Evolutionary conservation across 2,329 filamentous ascomycete species (phyloP).

Genomic region (Trichoderma sp.): DNA sequence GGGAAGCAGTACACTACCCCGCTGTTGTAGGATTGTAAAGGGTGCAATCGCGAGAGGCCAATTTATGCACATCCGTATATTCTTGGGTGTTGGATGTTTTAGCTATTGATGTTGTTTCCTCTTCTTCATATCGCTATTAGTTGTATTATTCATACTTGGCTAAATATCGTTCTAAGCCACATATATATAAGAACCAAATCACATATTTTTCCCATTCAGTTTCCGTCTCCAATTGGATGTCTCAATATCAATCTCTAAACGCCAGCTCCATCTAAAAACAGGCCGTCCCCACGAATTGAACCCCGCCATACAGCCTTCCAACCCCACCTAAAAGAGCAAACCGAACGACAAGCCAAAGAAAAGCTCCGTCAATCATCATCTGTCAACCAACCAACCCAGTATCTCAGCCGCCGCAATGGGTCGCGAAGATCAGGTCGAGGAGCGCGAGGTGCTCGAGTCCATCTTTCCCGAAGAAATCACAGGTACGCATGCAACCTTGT

Average conservation of each 20-base stretch:
- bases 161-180: neutral
- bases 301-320: slow-evolving; percentile 34
- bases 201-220: neutral
- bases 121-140: neutral
- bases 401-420: slow-evolving; percentile 50
- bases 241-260: neutral
- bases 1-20: slow-evolving; percentile 36
- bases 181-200: neutral
- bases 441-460: slow-evolving; percentile 95
- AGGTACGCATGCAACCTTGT: slow-evolving; percentile 52
- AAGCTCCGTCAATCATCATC: slow-evolving; percentile 14
- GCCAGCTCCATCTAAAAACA: neutral
- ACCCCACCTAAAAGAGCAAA: slow-evolving; percentile 30
- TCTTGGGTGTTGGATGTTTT: neutral
- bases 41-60: neutral
- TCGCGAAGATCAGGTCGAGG: slow-evolving; percentile 88
- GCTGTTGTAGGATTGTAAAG: neutral
- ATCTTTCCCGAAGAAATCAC: slow-evolving; percentile 98
- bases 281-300: slow-evolving; percentile 21
- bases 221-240: neutral
- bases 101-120: neutral
- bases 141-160: neutral
- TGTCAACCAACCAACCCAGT: neutral
- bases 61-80: neutral
- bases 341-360: neutral